phyloP scores from a whole-genome alignment of 352 stramenopile genomes.

The Globisporangium carolinianum region DNA sequence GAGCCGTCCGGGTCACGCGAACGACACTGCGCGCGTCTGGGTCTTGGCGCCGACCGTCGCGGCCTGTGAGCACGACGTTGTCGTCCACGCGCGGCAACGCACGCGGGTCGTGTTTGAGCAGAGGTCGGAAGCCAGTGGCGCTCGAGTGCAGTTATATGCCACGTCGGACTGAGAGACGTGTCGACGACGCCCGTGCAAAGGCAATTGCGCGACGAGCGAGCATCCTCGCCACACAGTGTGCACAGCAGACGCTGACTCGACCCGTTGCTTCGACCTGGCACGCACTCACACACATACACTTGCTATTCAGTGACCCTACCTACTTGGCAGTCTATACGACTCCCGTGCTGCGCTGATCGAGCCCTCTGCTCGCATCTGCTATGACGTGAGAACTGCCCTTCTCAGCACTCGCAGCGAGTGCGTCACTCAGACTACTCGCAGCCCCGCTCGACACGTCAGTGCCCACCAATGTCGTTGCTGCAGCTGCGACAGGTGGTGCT shows the following conservation, averaged over 20 bases:
- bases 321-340: neutral
- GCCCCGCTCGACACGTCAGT: neutral
- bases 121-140: no score
- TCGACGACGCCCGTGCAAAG: no score
- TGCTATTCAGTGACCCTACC: no score
- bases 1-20: conserved; percentile 63
- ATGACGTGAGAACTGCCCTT: neutral
- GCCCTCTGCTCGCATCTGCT: neutral
- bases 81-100: conserved; percentile 29
- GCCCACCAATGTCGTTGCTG: no score
- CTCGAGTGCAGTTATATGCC: no score
- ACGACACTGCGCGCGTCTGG: conserved; percentile 64
- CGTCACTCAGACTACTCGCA: conserved; percentile 1
- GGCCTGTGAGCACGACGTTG: conserved; percentile 65
- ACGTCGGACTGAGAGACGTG: no score
- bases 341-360: neutral
- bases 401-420: neutral
- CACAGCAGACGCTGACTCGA: no score
- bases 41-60: conserved; percentile 72
- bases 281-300: no score
- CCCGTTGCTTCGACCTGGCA: no score
- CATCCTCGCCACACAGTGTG: no score
- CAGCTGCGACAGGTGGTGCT: no score
- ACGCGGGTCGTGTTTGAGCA: conserved; percentile 27
- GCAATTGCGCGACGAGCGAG: no score